Percentiles rank a stretch among this genome's conserved stretches.
phyloP scores from a whole-genome alignment of 129 eudicot genomes.

The Chrysanthemum seticuspe region DNA sequence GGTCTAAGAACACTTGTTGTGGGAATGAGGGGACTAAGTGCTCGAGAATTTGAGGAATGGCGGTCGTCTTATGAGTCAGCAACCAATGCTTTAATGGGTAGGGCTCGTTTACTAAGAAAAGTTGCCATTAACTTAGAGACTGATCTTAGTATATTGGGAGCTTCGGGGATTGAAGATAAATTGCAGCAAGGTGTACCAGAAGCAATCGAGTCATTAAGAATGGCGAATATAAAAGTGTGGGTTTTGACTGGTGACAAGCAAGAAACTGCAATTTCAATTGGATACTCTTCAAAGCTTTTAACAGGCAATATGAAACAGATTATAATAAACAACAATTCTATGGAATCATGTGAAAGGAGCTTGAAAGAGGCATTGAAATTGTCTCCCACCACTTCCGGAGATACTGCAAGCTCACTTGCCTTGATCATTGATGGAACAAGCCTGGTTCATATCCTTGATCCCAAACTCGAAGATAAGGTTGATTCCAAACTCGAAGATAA shows the following conservation, averaged over 20 bases:
- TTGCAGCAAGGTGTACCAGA: conserved; percentile 92
- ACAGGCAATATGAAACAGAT: conserved; percentile 79
- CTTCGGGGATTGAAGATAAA: conserved; percentile 90
- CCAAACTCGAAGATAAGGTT: too few relatives aligned
- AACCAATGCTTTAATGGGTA: conserved; percentile 75
- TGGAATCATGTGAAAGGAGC: conserved; percentile 61
- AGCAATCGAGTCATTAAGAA: conserved; percentile 82
- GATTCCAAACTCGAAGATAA: conserved; percentile 71
- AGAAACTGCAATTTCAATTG: conserved; percentile 96
- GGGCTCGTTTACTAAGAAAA: conserved; percentile 77
- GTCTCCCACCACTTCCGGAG: conserved; percentile 41
- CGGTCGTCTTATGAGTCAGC: conserved; percentile 82
- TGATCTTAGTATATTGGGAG: conserved; percentile 64
- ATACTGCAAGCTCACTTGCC: conserved; percentile 39
- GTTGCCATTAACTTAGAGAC: conserved; percentile 71
- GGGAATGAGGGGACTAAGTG: conserved; percentile 63
- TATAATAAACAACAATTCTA: conserved; percentile 64
- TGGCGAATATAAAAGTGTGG: conserved; percentile 87
- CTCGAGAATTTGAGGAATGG: conserved; percentile 80
- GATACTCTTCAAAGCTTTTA: conserved; percentile 84
- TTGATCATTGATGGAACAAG: conserved; percentile 92
- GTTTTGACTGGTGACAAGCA: conserved; percentile 97
- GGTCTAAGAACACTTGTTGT: conserved; percentile 92
- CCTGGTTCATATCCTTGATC: conserved; percentile 80
- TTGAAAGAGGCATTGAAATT: conserved; percentile 58